Percentiles rank a stretch among this genome's conserved stretches.
Evolutionary conservation across 495 filamentous ascomycete genomes (phyloP).

Genomic region (Neurospora sp.): DNA sequence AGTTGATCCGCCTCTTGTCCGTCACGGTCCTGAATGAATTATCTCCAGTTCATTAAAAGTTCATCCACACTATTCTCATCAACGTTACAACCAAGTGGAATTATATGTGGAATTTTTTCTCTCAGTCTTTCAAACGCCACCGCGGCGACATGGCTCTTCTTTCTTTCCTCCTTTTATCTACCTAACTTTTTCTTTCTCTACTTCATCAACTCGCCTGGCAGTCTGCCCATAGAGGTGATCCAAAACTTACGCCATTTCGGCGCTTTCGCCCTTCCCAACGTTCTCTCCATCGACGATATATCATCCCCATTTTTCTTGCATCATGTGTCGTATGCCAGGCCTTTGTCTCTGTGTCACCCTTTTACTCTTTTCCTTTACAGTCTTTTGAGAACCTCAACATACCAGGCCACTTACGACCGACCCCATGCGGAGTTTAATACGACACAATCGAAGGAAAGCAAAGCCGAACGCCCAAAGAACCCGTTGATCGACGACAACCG

Average conservation of each 20-base stretch:
- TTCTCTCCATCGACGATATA: not conserved
- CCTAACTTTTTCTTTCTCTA: not conserved
- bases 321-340: not conserved
- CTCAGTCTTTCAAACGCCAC: not conserved
- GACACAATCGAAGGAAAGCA: not conserved
- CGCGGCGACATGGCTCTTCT: not conserved
- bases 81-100: not conserved
- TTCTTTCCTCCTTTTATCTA: not conserved
- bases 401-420: not conserved
- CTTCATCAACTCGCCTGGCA: not conserved
- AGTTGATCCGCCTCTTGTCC: not conserved
- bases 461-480: not conserved
- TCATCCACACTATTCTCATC: not conserved
- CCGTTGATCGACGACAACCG: not conserved
- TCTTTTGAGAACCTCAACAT: not conserved
- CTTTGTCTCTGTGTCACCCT: not conserved
- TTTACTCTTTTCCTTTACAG: not conserved
- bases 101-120: not conserved
- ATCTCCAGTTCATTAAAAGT: not conserved
- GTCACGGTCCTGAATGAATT: not conserved
- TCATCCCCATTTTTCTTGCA: not conserved
- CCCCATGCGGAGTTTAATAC: not conserved
- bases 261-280: not conserved
- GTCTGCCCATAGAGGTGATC: not conserved
- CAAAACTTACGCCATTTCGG: not conserved